These are phyloP conservation scores for Colletotrichum scovillei DNA, from an alignment of 2,329 filamentous ascomycete species.

Conservation along the genomic window DNA sequence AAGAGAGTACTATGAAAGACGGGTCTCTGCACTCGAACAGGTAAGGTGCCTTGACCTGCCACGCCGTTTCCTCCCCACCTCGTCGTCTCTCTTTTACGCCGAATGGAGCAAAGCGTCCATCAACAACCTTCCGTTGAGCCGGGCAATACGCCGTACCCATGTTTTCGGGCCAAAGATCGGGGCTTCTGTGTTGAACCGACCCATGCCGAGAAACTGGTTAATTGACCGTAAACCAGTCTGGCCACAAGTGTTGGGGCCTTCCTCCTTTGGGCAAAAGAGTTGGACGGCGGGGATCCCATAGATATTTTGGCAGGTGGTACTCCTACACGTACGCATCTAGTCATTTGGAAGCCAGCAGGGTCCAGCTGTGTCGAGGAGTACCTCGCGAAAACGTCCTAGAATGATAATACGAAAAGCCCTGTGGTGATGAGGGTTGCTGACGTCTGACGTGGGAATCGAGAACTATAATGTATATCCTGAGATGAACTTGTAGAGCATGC, in stretches of 20 bases:
- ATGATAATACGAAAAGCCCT: neutral
- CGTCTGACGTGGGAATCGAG: neutral
- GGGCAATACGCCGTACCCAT: constrained; percentile 22
- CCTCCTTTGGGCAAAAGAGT: neutral
- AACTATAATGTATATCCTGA: neutral
- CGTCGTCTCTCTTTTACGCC: neutral
- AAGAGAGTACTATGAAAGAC: constrained; percentile 1
- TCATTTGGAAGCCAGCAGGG: neutral
- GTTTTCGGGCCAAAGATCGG: constrained; percentile 30
- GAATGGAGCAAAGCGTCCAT: constrained; percentile 3
- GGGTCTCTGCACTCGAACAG: neutral
- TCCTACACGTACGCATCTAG: neutral
- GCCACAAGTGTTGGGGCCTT: neutral
- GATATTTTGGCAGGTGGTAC: neutral
- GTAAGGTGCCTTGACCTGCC: neutral
- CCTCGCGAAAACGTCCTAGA: neutral
- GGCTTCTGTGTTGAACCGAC: constrained; percentile 30
- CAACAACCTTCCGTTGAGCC: constrained; percentile 5
- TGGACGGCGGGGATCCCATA: neutral
- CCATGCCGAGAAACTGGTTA: constrained; percentile 18
- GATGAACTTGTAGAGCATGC: neutral
- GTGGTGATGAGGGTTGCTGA: neutral
- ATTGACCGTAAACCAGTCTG: neutral
- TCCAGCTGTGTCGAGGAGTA: neutral
- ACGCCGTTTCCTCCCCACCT: neutral